Base-by-base conservation (phyloP, 352 stramenopile genomes). In the Phytopythium litorale region DNA sequence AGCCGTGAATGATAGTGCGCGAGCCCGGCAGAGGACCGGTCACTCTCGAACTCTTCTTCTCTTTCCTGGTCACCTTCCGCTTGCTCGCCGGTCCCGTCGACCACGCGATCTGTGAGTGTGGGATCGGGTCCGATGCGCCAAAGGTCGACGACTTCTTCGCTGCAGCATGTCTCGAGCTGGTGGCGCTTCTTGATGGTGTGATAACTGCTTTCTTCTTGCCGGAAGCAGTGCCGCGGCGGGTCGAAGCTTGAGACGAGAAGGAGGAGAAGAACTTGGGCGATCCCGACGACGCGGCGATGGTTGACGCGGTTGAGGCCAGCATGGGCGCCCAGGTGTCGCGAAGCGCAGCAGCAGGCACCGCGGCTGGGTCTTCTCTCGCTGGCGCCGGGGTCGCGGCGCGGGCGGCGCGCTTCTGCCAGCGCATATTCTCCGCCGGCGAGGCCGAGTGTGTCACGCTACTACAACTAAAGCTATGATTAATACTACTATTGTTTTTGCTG, bases 401-500 rank as follows among this genome's bases (percentile, higher is more conserved):
- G 3, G 63, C 75, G 35, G 69, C 48, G 37, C 78, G 63, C 63
- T 80, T 84, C 45, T 86, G 76, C 78, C 78, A 87, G 28, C 71
- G 72, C 60, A 78, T 42, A 7, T 49, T 71, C 19, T 74, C 71
- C 45, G 62, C 67, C 16, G 66, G 62, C 12, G 70, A 66, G 21
- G 61, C 55, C 6, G 55, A 42, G 28, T 54, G 52, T 40, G 40
- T 50, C 56, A 56, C 35, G 49, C 68, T 72, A 68, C 58, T 70
- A 68, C 60, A 65, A 68, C 61, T 78, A 58, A 56, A 71, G 48
- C 66, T 73, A 71, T 71, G 63, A 9, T 16, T 43, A 45, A 61
- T 55, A 66, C 49, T 68, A 66, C n/a, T 71, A 46, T 21, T 53
- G 49, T 63, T 58, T 37, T 66, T 56, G 58, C 21, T 43, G 23